phyloP scores from a whole-genome alignment of 306 rosid genomes.

The Biancaea sappan region DNA sequence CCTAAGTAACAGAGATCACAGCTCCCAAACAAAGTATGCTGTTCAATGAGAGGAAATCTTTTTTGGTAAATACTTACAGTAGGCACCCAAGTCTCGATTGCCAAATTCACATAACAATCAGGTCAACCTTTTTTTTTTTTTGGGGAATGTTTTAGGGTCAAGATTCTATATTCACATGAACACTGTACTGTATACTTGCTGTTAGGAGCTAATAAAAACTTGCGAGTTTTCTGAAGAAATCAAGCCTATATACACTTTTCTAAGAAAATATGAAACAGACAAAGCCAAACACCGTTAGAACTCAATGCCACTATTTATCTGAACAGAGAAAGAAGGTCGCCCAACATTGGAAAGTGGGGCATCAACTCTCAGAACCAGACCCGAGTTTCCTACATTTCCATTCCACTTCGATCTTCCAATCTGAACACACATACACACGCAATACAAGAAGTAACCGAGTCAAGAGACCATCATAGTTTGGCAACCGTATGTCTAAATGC shows the following conservation, averaged over 20 bases:
- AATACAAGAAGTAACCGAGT: neutral
- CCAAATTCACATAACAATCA: neutral
- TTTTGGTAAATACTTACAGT: conserved; percentile 14
- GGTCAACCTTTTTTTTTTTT: neutral
- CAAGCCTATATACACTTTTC: conserved; percentile 66
- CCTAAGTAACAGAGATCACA: conserved; percentile 4
- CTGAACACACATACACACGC: conserved; percentile 57
- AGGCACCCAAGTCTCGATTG: conserved; percentile 26
- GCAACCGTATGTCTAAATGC: neutral
- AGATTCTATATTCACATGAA: conserved; percentile 44
- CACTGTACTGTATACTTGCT: conserved; percentile 16
- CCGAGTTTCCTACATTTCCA: conserved; percentile 89
- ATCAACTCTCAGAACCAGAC: conserved; percentile 77
- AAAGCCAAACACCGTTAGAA: conserved; percentile 45
- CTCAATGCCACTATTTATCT: conserved; percentile 88
- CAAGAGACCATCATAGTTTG: neutral
- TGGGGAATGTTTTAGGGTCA: neutral
- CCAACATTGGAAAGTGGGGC: conserved; percentile 73
- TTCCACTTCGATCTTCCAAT: conserved; percentile 98
- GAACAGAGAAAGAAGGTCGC: conserved; percentile 80
- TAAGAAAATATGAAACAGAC: conserved; percentile 33
- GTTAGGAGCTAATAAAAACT: conserved; percentile 2
- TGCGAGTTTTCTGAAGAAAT: conserved; percentile 12
- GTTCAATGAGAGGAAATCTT: neutral
- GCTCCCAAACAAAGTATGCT: neutral